A percentile compares a stretch with the other conserved stretches of the same genome.
These are phyloP conservation scores for Candida anglica DNA, from an alignment of 805 yeast genomes.

Conservation along the genomic window DNA sequence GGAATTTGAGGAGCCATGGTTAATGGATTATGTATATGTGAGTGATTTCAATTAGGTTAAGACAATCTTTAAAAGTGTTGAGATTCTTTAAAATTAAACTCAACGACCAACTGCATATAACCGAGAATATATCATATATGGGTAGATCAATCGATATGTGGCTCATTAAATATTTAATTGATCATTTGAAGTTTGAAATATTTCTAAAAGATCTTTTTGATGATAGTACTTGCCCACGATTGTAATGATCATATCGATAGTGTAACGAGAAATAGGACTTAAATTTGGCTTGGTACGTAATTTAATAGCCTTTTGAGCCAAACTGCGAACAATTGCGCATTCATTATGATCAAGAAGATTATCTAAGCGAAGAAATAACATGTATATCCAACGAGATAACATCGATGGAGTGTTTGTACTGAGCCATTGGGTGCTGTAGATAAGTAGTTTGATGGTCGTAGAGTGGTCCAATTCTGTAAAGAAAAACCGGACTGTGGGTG, in stretches of 20 bases:
- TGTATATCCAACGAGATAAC: slow-evolving; percentile 34
- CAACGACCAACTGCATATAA: too few relatives aligned
- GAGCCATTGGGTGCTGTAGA: slow-evolving; percentile 35
- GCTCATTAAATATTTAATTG: too few relatives aligned
- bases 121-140: too few relatives aligned
- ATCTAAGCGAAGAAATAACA: slow-evolving; percentile 31
- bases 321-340: slow-evolving; percentile 27
- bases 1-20: slow-evolving; percentile 20
- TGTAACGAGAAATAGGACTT: slow-evolving; percentile 14
- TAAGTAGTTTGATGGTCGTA: slow-evolving; percentile 29
- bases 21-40: too few relatives aligned
- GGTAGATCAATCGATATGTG: too few relatives aligned
- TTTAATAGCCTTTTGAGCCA: slow-evolving; percentile 36
- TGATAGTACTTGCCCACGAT: slow-evolving; percentile 31
- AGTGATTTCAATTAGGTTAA: too few relatives aligned
- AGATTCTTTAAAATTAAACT: too few relatives aligned
- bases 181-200: too few relatives aligned
- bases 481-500: slow-evolving; percentile 23
- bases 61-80: too few relatives aligned
- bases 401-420: slow-evolving; percentile 22
- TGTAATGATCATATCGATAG: slow-evolving; percentile 27
- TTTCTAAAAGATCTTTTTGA: slow-evolving; percentile 26
- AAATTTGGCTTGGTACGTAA: slow-evolving; percentile 11
- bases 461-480: slow-evolving; percentile 22
- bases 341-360: slow-evolving; percentile 29